phyloP scores from a whole-genome alignment of 139 green algal genomes.

The Chlorella sp. region DNA sequence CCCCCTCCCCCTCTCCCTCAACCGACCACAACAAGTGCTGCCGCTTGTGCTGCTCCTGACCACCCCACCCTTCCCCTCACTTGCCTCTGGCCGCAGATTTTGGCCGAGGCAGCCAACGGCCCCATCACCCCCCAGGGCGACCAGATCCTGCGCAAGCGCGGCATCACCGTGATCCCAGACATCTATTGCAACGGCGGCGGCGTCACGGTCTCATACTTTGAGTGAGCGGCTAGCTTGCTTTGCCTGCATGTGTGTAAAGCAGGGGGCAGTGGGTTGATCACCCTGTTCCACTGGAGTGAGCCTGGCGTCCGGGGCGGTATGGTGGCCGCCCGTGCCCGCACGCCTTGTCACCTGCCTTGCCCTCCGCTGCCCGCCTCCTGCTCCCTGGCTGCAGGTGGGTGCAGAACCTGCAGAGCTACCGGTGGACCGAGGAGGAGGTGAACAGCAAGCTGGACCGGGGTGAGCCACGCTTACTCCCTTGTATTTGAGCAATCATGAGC shows the following conservation, averaged over 20 bases:
- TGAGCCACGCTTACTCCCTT: not conserved
- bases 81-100: conserved; percentile 37
- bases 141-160: conserved; percentile 53
- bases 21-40: no score
- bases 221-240: conserved; percentile 81
- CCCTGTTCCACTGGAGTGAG: no score
- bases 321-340: no score
- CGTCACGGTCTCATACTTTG: conserved; percentile 85
- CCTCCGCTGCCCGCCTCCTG: no score
- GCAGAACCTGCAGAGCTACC: conserved; percentile 82
- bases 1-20: no score
- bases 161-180: conserved; percentile 56
- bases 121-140: conserved; percentile 78
- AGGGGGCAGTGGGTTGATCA: no score
- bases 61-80: no score
- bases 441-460: conserved; percentile 54
- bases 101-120: conserved; percentile 94
- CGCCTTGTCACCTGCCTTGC: not conserved
- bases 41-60: no score
- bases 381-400: conserved; percentile 11
- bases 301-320: no score
- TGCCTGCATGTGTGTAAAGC: no score
- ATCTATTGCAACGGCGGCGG: conserved; percentile 57
- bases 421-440: conserved; percentile 83
- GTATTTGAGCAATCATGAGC: no score